Evolutionary conservation across 805 yeast species (phyloP).

Genomic region (Myxozyma lipomycoides): DNA sequence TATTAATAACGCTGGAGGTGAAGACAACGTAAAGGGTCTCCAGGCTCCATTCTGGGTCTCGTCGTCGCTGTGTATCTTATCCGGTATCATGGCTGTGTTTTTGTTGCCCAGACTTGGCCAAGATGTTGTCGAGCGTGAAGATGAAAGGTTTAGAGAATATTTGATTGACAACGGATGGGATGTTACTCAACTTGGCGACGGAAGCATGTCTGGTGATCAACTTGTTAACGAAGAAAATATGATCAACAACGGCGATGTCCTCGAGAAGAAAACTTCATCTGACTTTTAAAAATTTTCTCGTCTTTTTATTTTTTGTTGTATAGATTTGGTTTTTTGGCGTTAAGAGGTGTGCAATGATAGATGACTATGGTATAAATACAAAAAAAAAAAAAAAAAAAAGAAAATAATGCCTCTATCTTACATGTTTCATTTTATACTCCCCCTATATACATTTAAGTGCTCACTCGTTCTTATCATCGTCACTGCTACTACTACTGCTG

Average conservation of each 20-base stretch:
- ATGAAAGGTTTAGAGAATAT: slow-evolving; percentile 63
- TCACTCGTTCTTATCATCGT: slow-evolving; percentile 12
- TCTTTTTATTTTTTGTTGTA: neutral
- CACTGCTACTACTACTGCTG: slow-evolving; percentile 24
- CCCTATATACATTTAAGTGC: neutral
- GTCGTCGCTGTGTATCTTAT: slow-evolving; percentile 66
- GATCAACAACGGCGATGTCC: neutral
- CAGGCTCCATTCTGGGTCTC: slow-evolving; percentile 81
- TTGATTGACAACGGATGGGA: slow-evolving; percentile 69
- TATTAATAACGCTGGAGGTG: slow-evolving; percentile 51
- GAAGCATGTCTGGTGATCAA: slow-evolving; percentile 4
- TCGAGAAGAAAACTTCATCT: slow-evolving; percentile 5
- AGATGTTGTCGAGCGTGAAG: slow-evolving; percentile 76
- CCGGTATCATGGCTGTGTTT: slow-evolving; percentile 66
- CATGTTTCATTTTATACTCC: neutral
- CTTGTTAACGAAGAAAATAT: slow-evolving; percentile 5
- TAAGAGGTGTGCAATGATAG: neutral
- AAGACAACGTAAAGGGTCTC: slow-evolving; percentile 49
- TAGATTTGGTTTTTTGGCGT: neutral
- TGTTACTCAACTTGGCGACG: slow-evolving; percentile 23
- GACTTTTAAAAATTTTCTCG: neutral
- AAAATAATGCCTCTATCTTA: no score
- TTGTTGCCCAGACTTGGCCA: slow-evolving; percentile 79
- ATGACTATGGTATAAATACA: no score
- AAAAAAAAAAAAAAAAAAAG: no score